These are phyloP conservation scores for Aspergillus nanangensis DNA, from an alignment of 495 filamentous ascomycete species.

Conservation along the genomic window DNA sequence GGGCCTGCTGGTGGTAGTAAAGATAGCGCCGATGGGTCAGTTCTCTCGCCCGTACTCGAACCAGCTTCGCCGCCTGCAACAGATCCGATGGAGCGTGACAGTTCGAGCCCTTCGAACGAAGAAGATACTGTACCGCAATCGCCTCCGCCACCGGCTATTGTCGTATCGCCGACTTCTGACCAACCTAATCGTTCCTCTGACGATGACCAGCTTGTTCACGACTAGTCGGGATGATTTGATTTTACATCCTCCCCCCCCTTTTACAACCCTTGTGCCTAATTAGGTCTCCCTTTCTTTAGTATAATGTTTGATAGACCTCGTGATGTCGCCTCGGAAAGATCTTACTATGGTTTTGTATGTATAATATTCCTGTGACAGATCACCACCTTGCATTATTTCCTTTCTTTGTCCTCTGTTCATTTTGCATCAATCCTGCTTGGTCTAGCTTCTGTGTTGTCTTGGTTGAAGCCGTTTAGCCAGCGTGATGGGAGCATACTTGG, in stretches of 20 bases:
- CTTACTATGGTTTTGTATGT: conserved; percentile 19
- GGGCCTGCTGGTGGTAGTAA: conserved; percentile 41
- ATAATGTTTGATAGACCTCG: conserved; percentile 37
- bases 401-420: conserved; percentile 11
- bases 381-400: not conserved
- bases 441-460: conserved; percentile 14
- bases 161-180: conserved; percentile 30
- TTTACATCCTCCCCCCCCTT: conserved; percentile 2
- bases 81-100: conserved; percentile 21
- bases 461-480: conserved; percentile 10
- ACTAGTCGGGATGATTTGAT: conserved; percentile 27
- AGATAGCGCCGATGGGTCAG: conserved; percentile 37
- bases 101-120: conserved; percentile 22
- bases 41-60: conserved; percentile 30
- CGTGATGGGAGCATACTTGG: conserved; percentile 30
- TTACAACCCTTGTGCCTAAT: not conserved
- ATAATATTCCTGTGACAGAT: conserved; percentile 12
- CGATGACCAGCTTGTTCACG: conserved; percentile 17
- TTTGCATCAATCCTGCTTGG: conserved; percentile 10
- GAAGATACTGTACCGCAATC: conserved; percentile 17
- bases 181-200: conserved; percentile 16
- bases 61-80: conserved; percentile 24
- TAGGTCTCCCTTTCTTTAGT: conserved; percentile 19
- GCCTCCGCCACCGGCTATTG: conserved; percentile 31
- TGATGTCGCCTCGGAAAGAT: conserved; percentile 31